Base-by-base conservation (phyloP, 192 early-diverging fungal genomes). In the Dissophora globulifera region DNA sequence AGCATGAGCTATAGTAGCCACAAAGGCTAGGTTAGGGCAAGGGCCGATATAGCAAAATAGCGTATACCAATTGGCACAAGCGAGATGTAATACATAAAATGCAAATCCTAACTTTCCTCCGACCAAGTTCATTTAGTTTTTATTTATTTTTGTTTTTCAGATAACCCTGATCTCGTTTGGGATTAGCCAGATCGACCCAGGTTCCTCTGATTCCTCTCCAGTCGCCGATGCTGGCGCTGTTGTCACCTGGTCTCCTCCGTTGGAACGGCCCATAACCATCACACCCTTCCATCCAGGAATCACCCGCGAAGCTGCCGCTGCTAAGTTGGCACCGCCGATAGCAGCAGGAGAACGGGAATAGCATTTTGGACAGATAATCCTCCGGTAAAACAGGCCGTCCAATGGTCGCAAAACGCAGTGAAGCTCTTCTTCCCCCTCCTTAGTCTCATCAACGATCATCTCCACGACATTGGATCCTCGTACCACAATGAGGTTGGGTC, bases 241-340 rank as follows among this genome's bases (percentile, higher is more conserved):
- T n/a, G n/a, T n/a, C n/a, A n/a, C n/a, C n/a, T n/a, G n/a, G n/a
- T n/a, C n/a, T 31, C 30, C 15, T 1, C 4, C 41, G 4, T 32
- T 45, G 7, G 42, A 26, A 32, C 54, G 47, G 1, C 46, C 47
- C 7, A 67, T 47, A 17, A 67, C 20, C 16, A 67, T 43, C 15
- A 67, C 55, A n/a, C 65, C 65, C 48, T 57, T 67, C 65, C 65
- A 67, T 13, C 65, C 65, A 11, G 23, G 22, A 6, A 58, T 33
- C 35, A 38, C 35, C 35, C 13, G 35, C 7, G 35, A 9, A 9
- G 35, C 35, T 38, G 35, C 35, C 35, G 35, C 35, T 2, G 23
- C 35, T 8, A 17, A 11, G 16, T 33, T 26, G 16, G 22, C 15
- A 20, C 13, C 16, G 51, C 9, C 15, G 31, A 30, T 13, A 17